A percentile compares a stretch with the other conserved stretches of the same genome.
Evolutionary conservation across 2,329 filamentous ascomycete genomes (phyloP).

Genomic region (Ceratocystis papillata): DNA sequence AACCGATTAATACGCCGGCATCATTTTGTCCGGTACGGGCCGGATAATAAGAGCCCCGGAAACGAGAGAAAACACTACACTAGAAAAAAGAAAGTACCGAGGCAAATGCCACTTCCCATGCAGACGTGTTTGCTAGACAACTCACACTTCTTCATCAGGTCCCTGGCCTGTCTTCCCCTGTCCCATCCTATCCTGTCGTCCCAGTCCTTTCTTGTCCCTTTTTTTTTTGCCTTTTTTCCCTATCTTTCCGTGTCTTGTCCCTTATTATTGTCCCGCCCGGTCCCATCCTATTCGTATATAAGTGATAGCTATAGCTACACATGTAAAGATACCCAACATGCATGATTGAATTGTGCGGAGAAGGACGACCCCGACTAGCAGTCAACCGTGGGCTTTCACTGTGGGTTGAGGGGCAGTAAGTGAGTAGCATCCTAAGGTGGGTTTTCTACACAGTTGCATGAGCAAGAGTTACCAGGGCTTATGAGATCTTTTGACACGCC

Average conservation of each 20-base stretch:
- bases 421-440: neutral
- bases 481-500: neutral
- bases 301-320: neutral
- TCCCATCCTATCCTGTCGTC: neutral
- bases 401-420: neutral
- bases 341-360: too few species aligned
- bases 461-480: neutral
- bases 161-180: neutral
- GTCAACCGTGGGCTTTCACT: too few species aligned
- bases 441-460: neutral
- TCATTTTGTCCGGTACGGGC: neutral
- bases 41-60: neutral
- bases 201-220: neutral
- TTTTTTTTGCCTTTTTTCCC: neutral
- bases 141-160: too few species aligned
- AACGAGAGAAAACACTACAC: neutral
- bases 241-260: neutral
- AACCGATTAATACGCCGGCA: neutral
- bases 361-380: too few species aligned
- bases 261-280: too few species aligned
- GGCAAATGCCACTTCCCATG: neutral
- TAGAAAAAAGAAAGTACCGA: constrained; percentile 1
- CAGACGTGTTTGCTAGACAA: too few species aligned
- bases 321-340: too few species aligned
- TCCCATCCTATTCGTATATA: neutral